Percentiles rank a stretch among this genome's conserved stretches.
Conservation (phyloP, 2,329 filamentous ascomycete genomes). For the Zymoseptoria brevis region DNA sequence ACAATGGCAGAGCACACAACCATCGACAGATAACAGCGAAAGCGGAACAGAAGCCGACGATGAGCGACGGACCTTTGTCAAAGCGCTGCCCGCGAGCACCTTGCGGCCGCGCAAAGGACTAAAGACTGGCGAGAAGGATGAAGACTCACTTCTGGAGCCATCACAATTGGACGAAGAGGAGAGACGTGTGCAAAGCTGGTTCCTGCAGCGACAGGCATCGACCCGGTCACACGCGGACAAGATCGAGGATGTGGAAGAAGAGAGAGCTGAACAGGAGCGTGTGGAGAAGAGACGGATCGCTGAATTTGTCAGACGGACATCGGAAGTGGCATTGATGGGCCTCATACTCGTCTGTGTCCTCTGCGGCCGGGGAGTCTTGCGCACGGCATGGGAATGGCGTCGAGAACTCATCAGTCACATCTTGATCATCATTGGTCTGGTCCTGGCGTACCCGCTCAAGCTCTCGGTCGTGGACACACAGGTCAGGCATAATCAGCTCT, state of each 20-base stretch:
- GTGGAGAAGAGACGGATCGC: conserved; percentile 80
- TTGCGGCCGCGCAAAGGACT: conserved; percentile 68
- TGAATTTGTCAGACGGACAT: conserved; percentile 65
- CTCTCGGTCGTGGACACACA: conserved; percentile 28
- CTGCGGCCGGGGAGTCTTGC: conserved; percentile 28
- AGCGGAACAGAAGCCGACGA: conserved; percentile 94
- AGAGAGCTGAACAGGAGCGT: conserved; percentile 44
- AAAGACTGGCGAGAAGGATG: conserved; percentile 42
- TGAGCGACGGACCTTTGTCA: conserved; percentile 67
- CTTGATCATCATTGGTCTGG: conserved; percentile 20
- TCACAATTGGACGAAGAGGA: conserved; percentile 42
- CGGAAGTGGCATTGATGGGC: conserved; percentile 49
- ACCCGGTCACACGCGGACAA: conserved; percentile 13
- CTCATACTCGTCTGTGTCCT: conserved; percentile 43
- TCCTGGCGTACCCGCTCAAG: conserved; percentile 29
- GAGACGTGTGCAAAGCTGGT: conserved; percentile 33
- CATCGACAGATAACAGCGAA: conserved; percentile 61
- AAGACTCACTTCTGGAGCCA: conserved; percentile 40
- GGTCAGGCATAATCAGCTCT: conserved; percentile 26
- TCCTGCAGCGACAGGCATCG: conserved; percentile 23
- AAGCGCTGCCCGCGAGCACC: conserved; percentile 74
- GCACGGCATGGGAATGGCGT: conserved; percentile 29
- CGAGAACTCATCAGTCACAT: conserved; percentile 33
- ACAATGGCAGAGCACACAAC: conserved; percentile 17
- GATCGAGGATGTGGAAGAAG: conserved; percentile 27